Conservation (phyloP, 2,329 filamentous ascomycete genomes). For the Torrubiellomyces zombiae region DNA sequence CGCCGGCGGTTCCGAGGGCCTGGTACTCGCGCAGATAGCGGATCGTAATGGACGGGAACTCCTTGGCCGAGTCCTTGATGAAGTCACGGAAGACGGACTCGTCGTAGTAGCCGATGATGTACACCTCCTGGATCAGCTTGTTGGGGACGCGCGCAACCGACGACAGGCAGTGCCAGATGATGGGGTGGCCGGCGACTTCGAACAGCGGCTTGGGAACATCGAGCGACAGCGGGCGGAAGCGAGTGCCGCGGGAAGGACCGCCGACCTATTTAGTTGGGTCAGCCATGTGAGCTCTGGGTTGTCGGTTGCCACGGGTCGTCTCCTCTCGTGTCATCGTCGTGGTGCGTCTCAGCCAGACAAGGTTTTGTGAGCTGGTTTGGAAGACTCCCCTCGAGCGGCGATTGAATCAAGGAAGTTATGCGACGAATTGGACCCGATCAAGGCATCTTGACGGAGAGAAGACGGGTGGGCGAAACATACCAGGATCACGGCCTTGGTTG, state of each 20-base stretch:
- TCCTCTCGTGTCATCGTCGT: too few relatives aligned
- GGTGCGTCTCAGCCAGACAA: too few relatives aligned
- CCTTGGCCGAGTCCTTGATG: constrained; percentile 75
- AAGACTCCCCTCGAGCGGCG: too few relatives aligned
- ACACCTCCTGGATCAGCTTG: constrained; percentile 71
- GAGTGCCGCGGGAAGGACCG: constrained; percentile 84
- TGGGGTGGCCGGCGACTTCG: constrained; percentile 93
- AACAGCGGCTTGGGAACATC: constrained; percentile 98
- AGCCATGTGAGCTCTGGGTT: too few relatives aligned
- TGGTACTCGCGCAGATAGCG: constrained; percentile 97
- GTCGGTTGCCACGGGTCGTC: too few relatives aligned
- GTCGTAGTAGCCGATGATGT: constrained; percentile 98
- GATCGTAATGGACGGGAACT: constrained; percentile 71
- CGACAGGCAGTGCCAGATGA: constrained; percentile 93
- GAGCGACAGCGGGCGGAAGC: constrained; percentile 86
- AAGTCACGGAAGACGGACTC: constrained; percentile 95
- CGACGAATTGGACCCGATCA: too few relatives aligned
- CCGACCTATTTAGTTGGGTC: too few relatives aligned
- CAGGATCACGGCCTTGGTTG: constrained; percentile 89
- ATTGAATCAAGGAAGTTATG: too few relatives aligned
- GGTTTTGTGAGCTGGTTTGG: too few relatives aligned
- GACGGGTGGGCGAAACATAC: constrained; percentile 32
- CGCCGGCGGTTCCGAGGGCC: constrained; percentile 85
- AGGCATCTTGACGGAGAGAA: constrained; percentile 2
- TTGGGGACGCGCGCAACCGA: constrained; percentile 80